These are phyloP conservation scores for Microbotryum scabiosae DNA, from an alignment of 1,284 basidiomycete species.

Conservation along the genomic window DNA sequence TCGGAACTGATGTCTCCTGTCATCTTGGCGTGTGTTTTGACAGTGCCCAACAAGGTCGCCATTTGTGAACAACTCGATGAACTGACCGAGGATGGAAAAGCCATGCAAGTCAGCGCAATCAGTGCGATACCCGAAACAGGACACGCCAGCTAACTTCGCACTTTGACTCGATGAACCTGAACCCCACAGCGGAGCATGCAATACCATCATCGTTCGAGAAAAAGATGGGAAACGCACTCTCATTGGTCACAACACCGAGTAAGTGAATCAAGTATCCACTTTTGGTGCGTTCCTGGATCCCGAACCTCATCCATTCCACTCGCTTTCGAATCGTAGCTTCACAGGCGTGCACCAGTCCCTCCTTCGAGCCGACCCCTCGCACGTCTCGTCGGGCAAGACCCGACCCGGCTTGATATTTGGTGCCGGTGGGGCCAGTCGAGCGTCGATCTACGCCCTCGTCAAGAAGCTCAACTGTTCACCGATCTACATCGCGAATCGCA, in stretches of 20 bases:
- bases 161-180: no score
- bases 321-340: constrained; percentile 7
- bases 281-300: background rate
- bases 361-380: constrained; percentile 22
- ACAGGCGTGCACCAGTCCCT: constrained; percentile 29
- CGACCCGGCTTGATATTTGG: constrained; percentile 30
- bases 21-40: background rate
- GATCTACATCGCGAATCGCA: constrained; percentile 33
- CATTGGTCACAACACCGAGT: constrained; percentile 31
- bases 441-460: constrained; percentile 23
- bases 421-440: constrained; percentile 31
- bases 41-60: constrained; percentile 30
- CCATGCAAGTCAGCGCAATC: no score
- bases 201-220: constrained; percentile 27
- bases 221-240: constrained; percentile 24
- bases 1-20: background rate
- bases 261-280: background rate
- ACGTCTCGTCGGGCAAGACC: constrained; percentile 21
- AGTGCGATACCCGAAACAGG: no score
- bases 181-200: constrained; percentile 27
- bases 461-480: constrained; percentile 30
- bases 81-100: constrained; percentile 26
- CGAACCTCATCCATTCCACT: background rate
- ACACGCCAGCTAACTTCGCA: no score
- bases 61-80: constrained; percentile 28